Base-by-base conservation (phyloP, 1,139 yeast genomes). In the Debaryomyces psychrophilus region DNA sequence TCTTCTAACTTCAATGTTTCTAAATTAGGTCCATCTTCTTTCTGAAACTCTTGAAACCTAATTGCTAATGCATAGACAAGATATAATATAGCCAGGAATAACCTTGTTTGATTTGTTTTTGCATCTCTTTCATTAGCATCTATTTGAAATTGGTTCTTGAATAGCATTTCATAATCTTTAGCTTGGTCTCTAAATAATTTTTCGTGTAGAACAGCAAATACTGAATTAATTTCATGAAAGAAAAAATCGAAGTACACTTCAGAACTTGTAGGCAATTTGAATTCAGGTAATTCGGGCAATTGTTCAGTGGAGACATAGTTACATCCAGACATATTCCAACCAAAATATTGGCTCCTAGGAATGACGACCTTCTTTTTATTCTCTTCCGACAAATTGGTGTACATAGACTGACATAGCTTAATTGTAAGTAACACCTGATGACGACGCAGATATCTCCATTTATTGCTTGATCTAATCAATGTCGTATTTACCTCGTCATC, bases 311-410 rank as follows among this genome's bases (percentile, higher is more conserved):
- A 61, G 15, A 81, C 55, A 56, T 79, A 83, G 52, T 76, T 77
- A 17, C 73, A 73, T 1, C 88, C 87, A 31, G 80, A 71, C 79
- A 82, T 68, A 58, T 83, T 83, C 87, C 87, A 83, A 12, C 86
- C 87, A 56, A 81, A 83, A 50, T 73, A 78, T 57, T 83, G 88
- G 15, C 73, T 65, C 47, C 88, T 62, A 3, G 89, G 89, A 9
- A 79, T 55, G 4, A 67, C 59, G 5, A 82, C 73, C 34, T 67
- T 60, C 31, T 62, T 56, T 44, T 68, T 65, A 53, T 69, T 64
- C 20, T 72, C 73, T 5, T 67, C 69, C 7, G 76, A 61, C 28
- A 83, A 61, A 28, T 67, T 58, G 5, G 65, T 51, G 54, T 70
- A 69, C 50, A 78, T 56, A 18, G 69, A 61, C 15, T 61, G 53